phyloP scores from a whole-genome alignment of 2,329 filamentous ascomycete genomes.

The Massarina eburnea region DNA sequence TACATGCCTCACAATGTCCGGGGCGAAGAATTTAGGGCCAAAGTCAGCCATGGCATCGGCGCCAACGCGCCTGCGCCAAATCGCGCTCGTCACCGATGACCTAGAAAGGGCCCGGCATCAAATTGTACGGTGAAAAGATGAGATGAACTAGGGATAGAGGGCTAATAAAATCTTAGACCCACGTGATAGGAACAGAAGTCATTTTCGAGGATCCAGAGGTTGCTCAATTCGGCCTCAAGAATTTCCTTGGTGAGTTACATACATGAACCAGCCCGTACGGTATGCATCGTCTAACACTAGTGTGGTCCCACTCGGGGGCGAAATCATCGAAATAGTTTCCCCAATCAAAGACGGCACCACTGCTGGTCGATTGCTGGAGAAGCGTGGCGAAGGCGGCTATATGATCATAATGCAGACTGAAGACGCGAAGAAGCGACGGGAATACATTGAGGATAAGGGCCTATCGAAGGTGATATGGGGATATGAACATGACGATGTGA shows the following conservation, averaged over 20 bases:
- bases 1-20: no score
- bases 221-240: slow-evolving; percentile 44
- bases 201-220: slow-evolving; percentile 44
- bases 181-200: slow-evolving; percentile 45
- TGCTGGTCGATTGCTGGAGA: slow-evolving; percentile 45
- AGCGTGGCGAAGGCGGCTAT: slow-evolving; percentile 50
- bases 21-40: slow-evolving; percentile 8
- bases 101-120: slow-evolving; percentile 26
- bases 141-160: background rate
- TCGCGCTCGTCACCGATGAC: slow-evolving; percentile 36
- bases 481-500: slow-evolving; percentile 36
- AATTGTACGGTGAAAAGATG: slow-evolving; percentile 20
- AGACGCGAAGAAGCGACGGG: slow-evolving; percentile 41
- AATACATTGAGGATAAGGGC: slow-evolving; percentile 40
- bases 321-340: slow-evolving; percentile 48
- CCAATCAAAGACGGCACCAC: slow-evolving; percentile 44
- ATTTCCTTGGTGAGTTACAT: slow-evolving; percentile 44
- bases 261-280: background rate
- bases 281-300: background rate
- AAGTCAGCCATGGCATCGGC: slow-evolving; percentile 1
- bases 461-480: slow-evolving; percentile 44
- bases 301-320: slow-evolving; percentile 47
- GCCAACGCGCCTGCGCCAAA: slow-evolving; percentile 39
- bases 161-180: slow-evolving; percentile 24
- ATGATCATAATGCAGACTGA: slow-evolving; percentile 54